Conservation (phyloP, 345 rosid species). For the Bruguiera parviflora region DNA sequence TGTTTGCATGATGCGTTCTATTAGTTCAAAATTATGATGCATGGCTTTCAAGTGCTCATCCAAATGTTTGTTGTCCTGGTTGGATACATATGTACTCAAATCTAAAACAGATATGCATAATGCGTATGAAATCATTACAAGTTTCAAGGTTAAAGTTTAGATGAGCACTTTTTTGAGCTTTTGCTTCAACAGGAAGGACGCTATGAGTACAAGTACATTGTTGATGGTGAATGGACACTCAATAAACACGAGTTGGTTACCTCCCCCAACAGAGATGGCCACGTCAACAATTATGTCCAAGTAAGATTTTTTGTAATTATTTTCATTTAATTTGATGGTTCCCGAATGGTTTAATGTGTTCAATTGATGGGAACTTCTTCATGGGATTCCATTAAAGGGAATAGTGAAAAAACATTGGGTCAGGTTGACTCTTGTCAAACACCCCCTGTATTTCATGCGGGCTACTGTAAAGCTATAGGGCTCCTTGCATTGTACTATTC, state of each 20-base stretch:
- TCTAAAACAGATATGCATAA: background rate
- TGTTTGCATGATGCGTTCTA: too few relatives aligned
- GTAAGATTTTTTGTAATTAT: slow-evolving; percentile 32
- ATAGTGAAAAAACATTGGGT: background rate
- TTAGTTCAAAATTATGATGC: too few relatives aligned
- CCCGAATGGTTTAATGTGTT: background rate
- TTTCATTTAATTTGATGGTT: background rate
- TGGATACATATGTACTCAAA: background rate
- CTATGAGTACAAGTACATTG: slow-evolving; percentile 86
- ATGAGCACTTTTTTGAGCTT: background rate
- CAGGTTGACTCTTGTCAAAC: too few relatives aligned
- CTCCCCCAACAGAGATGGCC: slow-evolving; percentile 75
- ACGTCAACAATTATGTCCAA: slow-evolving; percentile 63
- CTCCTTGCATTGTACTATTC: background rate
- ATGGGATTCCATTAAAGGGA: background rate
- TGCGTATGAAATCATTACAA: background rate
- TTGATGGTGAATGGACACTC: slow-evolving; percentile 76
- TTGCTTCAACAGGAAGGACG: slow-evolving; percentile 68
- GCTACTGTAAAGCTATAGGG: too few relatives aligned
- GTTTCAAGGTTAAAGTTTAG: background rate
- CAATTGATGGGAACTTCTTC: background rate
- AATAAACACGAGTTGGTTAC: slow-evolving; percentile 55
- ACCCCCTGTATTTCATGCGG: too few relatives aligned
- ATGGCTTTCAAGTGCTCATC: background rate
- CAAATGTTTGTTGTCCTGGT: background rate